Evolutionary conservation across 352 stramenopile species (phyloP).

Genomic region (Phytophthora pisi): DNA sequence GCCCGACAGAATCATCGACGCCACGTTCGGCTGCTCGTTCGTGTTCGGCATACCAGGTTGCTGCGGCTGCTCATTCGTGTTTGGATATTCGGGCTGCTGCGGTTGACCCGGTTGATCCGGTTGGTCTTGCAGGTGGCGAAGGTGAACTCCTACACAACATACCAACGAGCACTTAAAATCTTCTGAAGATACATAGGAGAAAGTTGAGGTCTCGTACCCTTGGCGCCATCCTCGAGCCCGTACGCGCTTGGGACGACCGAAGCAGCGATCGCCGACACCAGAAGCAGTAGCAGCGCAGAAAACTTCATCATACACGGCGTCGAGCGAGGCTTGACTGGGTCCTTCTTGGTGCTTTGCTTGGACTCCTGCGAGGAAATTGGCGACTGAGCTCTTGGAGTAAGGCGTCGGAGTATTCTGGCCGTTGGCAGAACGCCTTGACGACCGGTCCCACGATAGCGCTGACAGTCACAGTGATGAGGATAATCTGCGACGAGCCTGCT

Average conservation of each 20-base stretch:
- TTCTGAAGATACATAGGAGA: neutral
- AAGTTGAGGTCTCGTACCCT: slow-evolving; percentile 7
- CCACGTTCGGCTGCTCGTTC: neutral
- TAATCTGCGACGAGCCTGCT: slow-evolving; percentile 1
- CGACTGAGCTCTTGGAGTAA: slow-evolving; percentile 15
- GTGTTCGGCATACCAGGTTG: neutral
- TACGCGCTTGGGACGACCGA: neutral
- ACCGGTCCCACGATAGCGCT: neutral
- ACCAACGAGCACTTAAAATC: neutral
- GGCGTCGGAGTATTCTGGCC: neutral
- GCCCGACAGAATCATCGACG: neutral
- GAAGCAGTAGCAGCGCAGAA: slow-evolving; percentile 14
- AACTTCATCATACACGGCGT: slow-evolving; percentile 15
- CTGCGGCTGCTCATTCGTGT: neutral
- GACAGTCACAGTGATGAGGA: too few relatives aligned
- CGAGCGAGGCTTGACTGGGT: neutral
- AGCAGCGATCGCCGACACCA: slow-evolving; percentile 19
- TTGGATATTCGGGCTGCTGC: neutral
- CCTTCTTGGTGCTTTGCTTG: neutral
- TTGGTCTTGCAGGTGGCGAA: slow-evolving; percentile 27
- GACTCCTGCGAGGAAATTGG: slow-evolving; percentile 13
- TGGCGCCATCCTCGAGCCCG: neutral
- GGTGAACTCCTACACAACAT: slow-evolving; percentile 6
- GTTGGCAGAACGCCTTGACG: slow-evolving; percentile 1
- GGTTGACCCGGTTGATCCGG: slow-evolving; percentile 4